Base-by-base conservation (phyloP, 1,284 basidiomycete species). In the Fomitopsis betulina region DNA sequence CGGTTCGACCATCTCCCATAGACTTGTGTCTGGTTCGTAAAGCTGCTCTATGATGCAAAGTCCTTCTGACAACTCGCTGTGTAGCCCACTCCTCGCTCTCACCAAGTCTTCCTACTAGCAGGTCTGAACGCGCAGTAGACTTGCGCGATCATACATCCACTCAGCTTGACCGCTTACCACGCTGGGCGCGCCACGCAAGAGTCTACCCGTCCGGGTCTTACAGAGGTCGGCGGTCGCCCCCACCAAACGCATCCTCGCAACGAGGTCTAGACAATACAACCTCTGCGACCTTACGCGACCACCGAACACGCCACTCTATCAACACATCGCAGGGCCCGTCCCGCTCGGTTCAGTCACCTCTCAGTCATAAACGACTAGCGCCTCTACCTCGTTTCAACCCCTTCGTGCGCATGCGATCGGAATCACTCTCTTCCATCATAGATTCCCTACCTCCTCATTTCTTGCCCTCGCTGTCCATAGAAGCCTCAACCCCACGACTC, bases 371-470 rank as follows among this genome's bases (percentile, higher is more conserved):
- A 56, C 67, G 67, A 17, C 60, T 73, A 12, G 65, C 68, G 1
- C 71, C 73, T 7, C 60, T 74, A 5, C 58, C 69, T n/a, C 69
- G 67, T 5, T 75, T 69, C 64, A 65, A 73, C 58, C 73, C 73
- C 0, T 73, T 67, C 61, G 57, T 62, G 38, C 59, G 72, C 25
- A 57, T 64, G 42, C 65, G 72, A 15, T 68, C 73, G 0, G 72
- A 74, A 53, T 73, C 73, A 3, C 59, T 70, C 50, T 70, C 73
- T 2, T 68, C 72, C 27, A 51, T 72, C 21, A 54, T 67, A 6
- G 62, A 64, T 49, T 25, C 17, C 9, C n/a, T n/a, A n/a, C n/a
- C n/a, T n/a, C 50, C 54, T 25, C 19, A 30, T n/a, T 4, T 23
- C 15, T 10, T 47, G 42, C 17, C 2, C 25, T 5, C 15, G 27